These are phyloP conservation scores for Rhodosporidiobolus odoratus DNA, from an alignment of 768 basidiomycete genomes.

Conservation along the genomic window DNA sequence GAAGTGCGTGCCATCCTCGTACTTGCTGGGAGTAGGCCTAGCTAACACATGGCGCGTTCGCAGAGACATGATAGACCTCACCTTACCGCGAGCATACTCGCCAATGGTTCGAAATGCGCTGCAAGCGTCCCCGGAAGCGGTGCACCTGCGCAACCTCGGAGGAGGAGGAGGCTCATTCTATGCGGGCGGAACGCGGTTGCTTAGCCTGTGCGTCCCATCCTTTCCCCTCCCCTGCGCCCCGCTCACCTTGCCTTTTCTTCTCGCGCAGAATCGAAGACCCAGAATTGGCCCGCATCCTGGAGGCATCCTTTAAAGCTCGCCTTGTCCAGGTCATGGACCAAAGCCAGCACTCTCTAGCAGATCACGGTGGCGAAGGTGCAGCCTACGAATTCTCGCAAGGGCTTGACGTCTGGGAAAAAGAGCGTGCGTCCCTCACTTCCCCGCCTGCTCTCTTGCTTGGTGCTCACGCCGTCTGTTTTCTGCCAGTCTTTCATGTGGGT, in stretches of 20 bases:
- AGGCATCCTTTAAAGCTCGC: slow-evolving; percentile 35
- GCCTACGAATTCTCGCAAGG: slow-evolving; percentile 42
- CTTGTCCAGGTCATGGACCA: slow-evolving; percentile 42
- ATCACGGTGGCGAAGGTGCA: slow-evolving; percentile 35
- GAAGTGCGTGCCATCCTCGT: slow-evolving; percentile 21
- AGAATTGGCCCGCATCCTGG: slow-evolving; percentile 28
- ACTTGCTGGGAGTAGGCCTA: too few relatives aligned
- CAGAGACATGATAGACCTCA: slow-evolving; percentile 39
- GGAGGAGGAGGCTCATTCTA: slow-evolving; percentile 42
- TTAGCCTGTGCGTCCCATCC: slow-evolving; percentile 26
- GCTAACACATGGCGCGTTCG: background rate
- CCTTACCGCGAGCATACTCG: slow-evolving; percentile 38
- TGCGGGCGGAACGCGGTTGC: slow-evolving; percentile 36
- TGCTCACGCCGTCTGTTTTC: background rate
- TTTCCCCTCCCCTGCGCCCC: background rate
- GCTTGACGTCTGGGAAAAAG: slow-evolving; percentile 43
- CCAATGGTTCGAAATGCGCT: slow-evolving; percentile 40
- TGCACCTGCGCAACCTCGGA: slow-evolving; percentile 42
- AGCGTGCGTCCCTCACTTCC: slow-evolving; percentile 31
- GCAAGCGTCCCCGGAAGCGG: slow-evolving; percentile 35
- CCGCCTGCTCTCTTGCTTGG: background rate
- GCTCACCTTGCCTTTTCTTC: background rate
- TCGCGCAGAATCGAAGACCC: slow-evolving; percentile 35
- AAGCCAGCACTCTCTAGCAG: slow-evolving; percentile 40
- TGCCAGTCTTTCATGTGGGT: slow-evolving; percentile 38